These are phyloP conservation scores for Aureobasidium melanogenum DNA, from an alignment of 2,329 filamentous ascomycete genomes.

Conservation along the genomic window DNA sequence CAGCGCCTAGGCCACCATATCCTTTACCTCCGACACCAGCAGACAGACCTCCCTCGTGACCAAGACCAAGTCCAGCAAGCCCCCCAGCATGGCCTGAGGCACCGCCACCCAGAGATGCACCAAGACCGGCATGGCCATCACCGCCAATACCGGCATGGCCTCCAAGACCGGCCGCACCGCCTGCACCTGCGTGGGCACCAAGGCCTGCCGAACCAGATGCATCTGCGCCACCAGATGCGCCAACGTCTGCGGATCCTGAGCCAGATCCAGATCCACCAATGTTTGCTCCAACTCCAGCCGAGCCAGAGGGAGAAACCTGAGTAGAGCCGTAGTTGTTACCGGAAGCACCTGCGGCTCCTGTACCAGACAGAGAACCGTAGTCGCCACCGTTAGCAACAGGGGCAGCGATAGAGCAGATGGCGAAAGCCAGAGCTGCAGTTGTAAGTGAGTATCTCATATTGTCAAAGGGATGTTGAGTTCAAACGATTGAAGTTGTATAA, in stretches of 20 bases:
- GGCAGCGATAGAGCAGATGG: conserved; percentile 19
- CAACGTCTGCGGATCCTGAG: background rate
- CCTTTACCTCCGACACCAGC: background rate
- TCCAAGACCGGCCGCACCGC: background rate
- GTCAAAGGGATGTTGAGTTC: background rate
- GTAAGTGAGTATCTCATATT: conserved; percentile 25
- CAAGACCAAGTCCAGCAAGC: background rate
- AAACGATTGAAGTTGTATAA: background rate
- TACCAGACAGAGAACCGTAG: conserved; percentile 5
- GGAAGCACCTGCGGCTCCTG: conserved; percentile 1
- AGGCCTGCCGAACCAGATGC: background rate
- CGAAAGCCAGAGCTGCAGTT: conserved; percentile 23
- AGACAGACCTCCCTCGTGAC: background rate
- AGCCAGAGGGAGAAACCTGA: background rate
- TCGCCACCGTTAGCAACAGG: background rate
- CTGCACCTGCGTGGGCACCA: background rate
- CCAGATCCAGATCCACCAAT: background rate
- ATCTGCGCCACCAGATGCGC: background rate
- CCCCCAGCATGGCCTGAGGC: background rate
- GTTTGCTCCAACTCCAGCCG: background rate
- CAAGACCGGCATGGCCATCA: background rate
- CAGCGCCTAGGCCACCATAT: background rate
- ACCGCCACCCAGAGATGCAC: background rate
- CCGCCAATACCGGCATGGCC: background rate
- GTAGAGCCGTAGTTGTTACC: background rate